phyloP scores from a whole-genome alignment of 306 rosid species.

The Rosa multiflora region DNA sequence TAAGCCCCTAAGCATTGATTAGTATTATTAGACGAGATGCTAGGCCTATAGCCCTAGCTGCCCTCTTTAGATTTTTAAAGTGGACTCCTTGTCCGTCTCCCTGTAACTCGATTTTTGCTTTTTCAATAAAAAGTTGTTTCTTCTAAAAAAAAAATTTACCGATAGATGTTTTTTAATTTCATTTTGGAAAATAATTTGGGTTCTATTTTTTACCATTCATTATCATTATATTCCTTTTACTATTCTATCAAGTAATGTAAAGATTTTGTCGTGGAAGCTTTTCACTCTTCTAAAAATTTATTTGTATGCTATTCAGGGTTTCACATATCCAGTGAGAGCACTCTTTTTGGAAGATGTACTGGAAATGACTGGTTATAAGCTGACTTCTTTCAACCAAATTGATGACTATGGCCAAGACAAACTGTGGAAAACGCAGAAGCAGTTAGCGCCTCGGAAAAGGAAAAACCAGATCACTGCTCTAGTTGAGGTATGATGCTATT shows the following conservation, averaged over 20 bases:
- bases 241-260: neutral
- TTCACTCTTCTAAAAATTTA: slow-evolving; percentile 26
- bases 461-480: slow-evolving; percentile 88
- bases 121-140: too few species aligned
- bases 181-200: neutral
- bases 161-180: neutral
- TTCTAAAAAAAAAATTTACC: neutral
- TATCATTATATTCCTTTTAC: neutral
- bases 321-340: slow-evolving; percentile 82
- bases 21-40: too few species aligned
- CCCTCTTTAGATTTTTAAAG: too few species aligned
- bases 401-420: slow-evolving; percentile 99
- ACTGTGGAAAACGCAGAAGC: slow-evolving; percentile 94
- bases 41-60: too few species aligned
- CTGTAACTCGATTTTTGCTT: too few species aligned
- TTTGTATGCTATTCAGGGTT: slow-evolving; percentile 60
- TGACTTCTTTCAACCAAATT: slow-evolving; percentile 82
- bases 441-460: slow-evolving; percentile 76
- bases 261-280: neutral
- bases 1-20: too few species aligned
- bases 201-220: neutral
- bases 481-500: slow-evolving; percentile 67
- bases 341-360: slow-evolving; percentile 87
- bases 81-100: too few species aligned
- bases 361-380: slow-evolving; percentile 85